Evolutionary conservation across 2,329 filamentous ascomycete genomes (phyloP), one percentile per base, ranked within the genome.

Genomic region (Phaeosphaeriaceae sp.): DNA sequence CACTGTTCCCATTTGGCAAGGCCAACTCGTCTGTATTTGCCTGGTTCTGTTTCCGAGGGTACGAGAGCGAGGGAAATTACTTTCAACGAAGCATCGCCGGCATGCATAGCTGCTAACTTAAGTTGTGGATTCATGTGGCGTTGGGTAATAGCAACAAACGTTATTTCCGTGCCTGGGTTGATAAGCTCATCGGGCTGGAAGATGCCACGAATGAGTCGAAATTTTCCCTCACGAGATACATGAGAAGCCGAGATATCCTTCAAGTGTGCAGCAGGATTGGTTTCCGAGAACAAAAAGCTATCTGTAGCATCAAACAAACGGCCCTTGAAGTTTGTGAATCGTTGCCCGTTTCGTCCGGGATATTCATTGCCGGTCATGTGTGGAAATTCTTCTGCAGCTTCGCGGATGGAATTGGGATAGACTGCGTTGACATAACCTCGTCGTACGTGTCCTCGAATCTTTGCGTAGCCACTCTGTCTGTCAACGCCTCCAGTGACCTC

Each of bases 121-220:
- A n/a, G n/a, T n/a, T n/a, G n/a, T n/a, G n/a, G n/a, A n/a, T n/a
- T n/a, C n/a, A n/a, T n/a, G n/a, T 61, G 48, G 4, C 36, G 44
- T 35, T 61, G 56, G 16, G 56, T 56, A 17, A 67, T 53, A 11
- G 61, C 61, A 4, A 63, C 9, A 44, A 67, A 65, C 5, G 60
- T 65, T 18, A 65, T 50, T 12, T 50, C 42, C 2, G 48, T 56
- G 2, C 12, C 13, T 1, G 61, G 57, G 12, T 57, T 34, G 13
- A 67, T 50, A 2, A 65, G 20, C 30, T 65, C 56, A 32, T 65
- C 62, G 1, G 62, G 62, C 9, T 47, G 52, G 42, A 57, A 66
- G 2, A 16, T 32, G 12, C 60, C 63, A 6, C 51, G 55, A 2
- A 61, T 35, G 11, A 61, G 38, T 8, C 54, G 50, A 35, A 46